These are phyloP conservation scores for Dacryopinax primogenitus DNA, from an alignment of 768 basidiomycete genomes.

Conservation along the genomic window DNA sequence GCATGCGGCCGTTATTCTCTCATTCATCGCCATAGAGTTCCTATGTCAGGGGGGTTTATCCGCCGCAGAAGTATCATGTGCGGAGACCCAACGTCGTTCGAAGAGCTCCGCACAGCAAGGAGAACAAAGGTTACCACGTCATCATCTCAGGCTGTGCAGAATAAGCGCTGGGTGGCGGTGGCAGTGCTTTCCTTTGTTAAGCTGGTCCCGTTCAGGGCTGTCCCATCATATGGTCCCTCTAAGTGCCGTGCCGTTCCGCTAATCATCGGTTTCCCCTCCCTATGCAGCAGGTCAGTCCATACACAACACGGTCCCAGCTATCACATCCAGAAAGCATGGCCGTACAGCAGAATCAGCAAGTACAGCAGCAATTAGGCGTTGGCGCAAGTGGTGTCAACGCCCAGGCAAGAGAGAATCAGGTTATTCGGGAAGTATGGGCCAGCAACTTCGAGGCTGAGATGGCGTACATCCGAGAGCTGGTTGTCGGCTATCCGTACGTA, in stretches of 20 bases:
- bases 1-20: too few relatives aligned
- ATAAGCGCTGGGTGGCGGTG: neutral
- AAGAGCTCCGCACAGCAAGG: neutral
- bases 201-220: neutral
- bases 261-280: neutral
- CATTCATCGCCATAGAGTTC: too few relatives aligned
- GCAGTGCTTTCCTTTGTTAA: neutral
- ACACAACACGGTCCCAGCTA: conserved; percentile 4
- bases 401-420: neutral
- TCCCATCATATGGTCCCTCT: neutral
- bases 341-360: neutral
- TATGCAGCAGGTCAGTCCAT: neutral
- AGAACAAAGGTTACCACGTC: neutral
- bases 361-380: neutral
- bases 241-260: too few relatives aligned
- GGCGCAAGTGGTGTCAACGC: neutral
- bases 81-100: neutral
- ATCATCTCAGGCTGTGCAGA: neutral
- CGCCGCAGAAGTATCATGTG: neutral
- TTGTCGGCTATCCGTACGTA: conserved; percentile 85
- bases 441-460: conserved; percentile 89
- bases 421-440: conserved; percentile 88
- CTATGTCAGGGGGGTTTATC: neutral
- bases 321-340: neutral
- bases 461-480: conserved; percentile 67